Evolutionary conservation across 345 rosid species (phyloP), one percentile per base, ranked within the genome.

Genomic region (Raphanus sativus): DNA sequence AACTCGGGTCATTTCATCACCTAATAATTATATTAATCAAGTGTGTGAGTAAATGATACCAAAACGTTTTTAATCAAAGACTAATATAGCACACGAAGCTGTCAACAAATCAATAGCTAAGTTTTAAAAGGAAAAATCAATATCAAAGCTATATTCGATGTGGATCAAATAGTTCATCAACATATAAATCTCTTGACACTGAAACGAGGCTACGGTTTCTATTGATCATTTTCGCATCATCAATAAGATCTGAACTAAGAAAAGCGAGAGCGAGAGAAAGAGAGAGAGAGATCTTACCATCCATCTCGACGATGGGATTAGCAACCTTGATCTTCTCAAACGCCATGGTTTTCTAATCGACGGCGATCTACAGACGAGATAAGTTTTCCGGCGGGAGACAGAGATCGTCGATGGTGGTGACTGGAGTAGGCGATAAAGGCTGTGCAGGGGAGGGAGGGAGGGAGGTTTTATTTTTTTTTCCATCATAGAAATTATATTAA

Each of bases 1-100:
- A 70, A 92, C 84, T 28, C 99, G 79, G 55, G 99, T 92, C 99
- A 95, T 92, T 88, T 95, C 99, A 86, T 95, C 99, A 69, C 99
- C 99, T 95, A 88, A 45, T 95, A 87, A 48, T 48, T 48, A 48
- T 21, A 21, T 21, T 21, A 21, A 21, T 21, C 21, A 21, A 21
- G 21, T 21, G 4, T 6, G 71, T 58, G 24, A 70, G 68, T 50
- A 10, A 64, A 13, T 63, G 0, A 40, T 60, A 16, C 29, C 29
- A 11, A 50, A 70, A 52, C 7, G 58, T n/a, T 52, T 50, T 52
- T n/a, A 15, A 52, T 8, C 42, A 38, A 8, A 11, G 11, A 9
- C 8, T 34, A 34, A 33, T 33, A 21, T 21, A 34, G 38, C 38
- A 34, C 38, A 34, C 1, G 9, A 34, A 34, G 38, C 38, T 21